phyloP scores from a whole-genome alignment of 495 filamentous ascomycete genomes.

The Trichoderma parareesei region DNA sequence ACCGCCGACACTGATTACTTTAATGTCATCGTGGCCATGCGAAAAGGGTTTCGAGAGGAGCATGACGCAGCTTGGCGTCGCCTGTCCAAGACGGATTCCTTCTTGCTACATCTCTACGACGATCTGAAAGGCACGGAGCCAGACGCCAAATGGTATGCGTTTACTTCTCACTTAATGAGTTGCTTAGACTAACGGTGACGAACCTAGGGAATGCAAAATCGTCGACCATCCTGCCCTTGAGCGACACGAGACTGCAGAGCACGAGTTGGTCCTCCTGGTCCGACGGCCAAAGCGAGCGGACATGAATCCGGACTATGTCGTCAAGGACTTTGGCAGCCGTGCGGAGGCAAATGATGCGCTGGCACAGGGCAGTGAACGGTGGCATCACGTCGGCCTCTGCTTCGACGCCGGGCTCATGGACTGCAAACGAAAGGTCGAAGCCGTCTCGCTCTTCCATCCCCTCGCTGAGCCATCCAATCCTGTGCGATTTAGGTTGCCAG shows the following conservation, averaged over 20 bases:
- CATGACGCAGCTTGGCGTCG: background rate
- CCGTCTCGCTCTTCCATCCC: background rate
- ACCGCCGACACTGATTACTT: background rate
- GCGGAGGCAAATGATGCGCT: background rate
- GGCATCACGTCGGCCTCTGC: background rate
- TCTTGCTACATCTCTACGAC: background rate
- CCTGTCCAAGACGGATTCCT: background rate
- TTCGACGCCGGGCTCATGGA: constrained; percentile 1
- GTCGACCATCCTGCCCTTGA: background rate
- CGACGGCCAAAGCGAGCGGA: background rate
- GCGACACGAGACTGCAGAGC: background rate
- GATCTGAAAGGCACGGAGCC: background rate
- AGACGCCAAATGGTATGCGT: too few relatives aligned
- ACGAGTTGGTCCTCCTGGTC: constrained; percentile 5
- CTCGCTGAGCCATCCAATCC: constrained; percentile 4
- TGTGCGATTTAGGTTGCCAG: background rate
- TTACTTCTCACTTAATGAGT: background rate
- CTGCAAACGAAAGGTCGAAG: background rate
- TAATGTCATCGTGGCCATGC: background rate
- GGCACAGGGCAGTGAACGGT: background rate
- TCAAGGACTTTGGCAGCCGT: background rate
- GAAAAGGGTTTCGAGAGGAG: background rate
- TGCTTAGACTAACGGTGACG: background rate
- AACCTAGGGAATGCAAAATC: background rate
- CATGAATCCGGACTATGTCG: background rate